These are phyloP conservation scores for Pseudogymnoascus sp. DNA, from an alignment of 2,329 filamentous ascomycete species.

Conservation along the genomic window DNA sequence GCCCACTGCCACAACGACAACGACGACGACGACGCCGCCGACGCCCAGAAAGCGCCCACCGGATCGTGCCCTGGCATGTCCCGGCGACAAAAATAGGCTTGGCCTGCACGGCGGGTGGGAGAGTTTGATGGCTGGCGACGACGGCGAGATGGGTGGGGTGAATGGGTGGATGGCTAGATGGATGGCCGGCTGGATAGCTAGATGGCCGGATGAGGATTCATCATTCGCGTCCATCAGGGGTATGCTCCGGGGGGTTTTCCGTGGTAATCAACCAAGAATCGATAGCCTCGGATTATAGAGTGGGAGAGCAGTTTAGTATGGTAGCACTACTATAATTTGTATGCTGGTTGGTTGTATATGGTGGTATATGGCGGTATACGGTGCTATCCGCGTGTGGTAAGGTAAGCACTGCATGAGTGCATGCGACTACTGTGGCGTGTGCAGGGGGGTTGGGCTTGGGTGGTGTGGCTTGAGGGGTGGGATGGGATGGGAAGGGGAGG, in stretches of 20 bases:
- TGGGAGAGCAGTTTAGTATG: not conserved
- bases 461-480: not conserved
- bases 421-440: not conserved
- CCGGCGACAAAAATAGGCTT: not conserved
- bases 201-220: not conserved
- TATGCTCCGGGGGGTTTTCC: not conserved
- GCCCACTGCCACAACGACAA: no score
- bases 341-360: no score
- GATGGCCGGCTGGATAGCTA: not conserved
- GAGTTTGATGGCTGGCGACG: not conserved
- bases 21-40: no score
- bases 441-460: not conserved
- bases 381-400: not conserved
- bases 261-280: not conserved
- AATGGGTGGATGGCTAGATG: not conserved
- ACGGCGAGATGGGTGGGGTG: no score
- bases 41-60: no score
- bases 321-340: not conserved
- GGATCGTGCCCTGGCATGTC: not conserved
- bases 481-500: not conserved
- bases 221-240: not conserved
- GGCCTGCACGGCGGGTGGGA: not conserved
- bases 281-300: not conserved
- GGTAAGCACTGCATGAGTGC: not conserved
- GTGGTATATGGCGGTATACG: not conserved